A percentile compares a stretch with the other conserved stretches of the same genome.
These are phyloP conservation scores for Solanum sitiens DNA, from an alignment of 257 asterid species.

Conservation along the genomic window DNA sequence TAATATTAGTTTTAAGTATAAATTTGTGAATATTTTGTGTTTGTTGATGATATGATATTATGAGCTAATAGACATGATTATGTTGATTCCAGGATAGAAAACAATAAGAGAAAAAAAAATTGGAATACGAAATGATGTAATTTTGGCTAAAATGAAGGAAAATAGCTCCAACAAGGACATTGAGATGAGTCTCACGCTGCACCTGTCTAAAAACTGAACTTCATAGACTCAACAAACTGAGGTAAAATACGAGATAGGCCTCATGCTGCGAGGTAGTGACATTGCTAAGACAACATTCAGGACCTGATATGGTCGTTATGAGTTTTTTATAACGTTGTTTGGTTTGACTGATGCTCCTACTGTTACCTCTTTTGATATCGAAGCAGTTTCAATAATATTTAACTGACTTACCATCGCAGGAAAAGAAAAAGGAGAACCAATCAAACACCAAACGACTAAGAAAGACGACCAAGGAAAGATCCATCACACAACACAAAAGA, in stretches of 20 bases:
- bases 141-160: neutral
- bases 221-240: neutral
- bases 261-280: neutral
- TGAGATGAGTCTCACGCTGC: neutral
- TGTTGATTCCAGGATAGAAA: neutral
- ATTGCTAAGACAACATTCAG: too few relatives aligned
- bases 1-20: neutral
- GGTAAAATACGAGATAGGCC: neutral
- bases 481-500: too few relatives aligned
- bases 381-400: too few relatives aligned
- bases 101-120: neutral
- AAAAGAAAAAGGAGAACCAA: too few relatives aligned
- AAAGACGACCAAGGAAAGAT: too few relatives aligned
- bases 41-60: neutral
- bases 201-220: neutral
- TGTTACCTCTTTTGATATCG: too few relatives aligned
- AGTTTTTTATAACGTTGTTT: too few relatives aligned
- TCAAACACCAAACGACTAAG: too few relatives aligned
- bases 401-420: too few relatives aligned
- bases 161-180: neutral
- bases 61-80: neutral
- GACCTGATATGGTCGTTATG: too few relatives aligned
- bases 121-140: neutral
- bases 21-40: neutral
- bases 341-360: too few relatives aligned